Conservation (phyloP, 495 filamentous ascomycete genomes). For the Astrothelium subdiscretum region DNA sequence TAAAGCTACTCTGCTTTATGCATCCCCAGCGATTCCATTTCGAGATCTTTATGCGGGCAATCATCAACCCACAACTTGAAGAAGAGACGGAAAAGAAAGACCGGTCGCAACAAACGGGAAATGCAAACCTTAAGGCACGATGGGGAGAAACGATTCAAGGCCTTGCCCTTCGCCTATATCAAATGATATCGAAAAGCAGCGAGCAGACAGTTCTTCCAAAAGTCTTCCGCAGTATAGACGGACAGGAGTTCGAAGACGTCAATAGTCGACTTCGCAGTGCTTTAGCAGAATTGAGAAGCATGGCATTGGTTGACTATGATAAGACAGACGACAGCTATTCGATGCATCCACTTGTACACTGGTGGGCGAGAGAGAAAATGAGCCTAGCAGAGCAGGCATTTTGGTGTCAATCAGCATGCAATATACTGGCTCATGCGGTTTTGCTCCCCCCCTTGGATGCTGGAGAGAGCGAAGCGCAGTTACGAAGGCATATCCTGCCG, state of each 20-base stretch:
- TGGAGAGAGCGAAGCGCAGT: constrained; percentile 14
- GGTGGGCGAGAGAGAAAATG: constrained; percentile 23
- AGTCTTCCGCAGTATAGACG: not conserved
- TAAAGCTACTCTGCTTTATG: constrained; percentile 27
- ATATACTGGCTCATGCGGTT: constrained; percentile 16
- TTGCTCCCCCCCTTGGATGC: constrained; percentile 11
- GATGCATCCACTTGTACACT: constrained; percentile 29
- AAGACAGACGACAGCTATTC: constrained; percentile 17
- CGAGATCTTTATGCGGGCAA: constrained; percentile 3
- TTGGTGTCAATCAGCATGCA: constrained; percentile 7
- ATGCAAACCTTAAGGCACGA: not conserved
- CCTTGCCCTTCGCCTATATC: not conserved
- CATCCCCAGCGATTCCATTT: constrained; percentile 23
- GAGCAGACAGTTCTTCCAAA: not conserved
- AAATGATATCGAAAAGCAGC: not conserved
- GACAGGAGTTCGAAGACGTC: no score
- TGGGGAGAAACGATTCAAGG: not conserved
- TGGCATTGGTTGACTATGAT: constrained; percentile 14
- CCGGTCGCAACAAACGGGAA: not conserved
- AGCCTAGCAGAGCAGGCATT: not conserved
- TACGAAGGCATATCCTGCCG: constrained; percentile 16
- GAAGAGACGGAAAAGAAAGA: not conserved
- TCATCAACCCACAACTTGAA: not conserved
- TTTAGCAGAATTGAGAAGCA: not conserved
- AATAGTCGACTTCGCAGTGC: not conserved